Conservation (phyloP, 1,284 basidiomycete species). For the Volvariella surrecta region DNA sequence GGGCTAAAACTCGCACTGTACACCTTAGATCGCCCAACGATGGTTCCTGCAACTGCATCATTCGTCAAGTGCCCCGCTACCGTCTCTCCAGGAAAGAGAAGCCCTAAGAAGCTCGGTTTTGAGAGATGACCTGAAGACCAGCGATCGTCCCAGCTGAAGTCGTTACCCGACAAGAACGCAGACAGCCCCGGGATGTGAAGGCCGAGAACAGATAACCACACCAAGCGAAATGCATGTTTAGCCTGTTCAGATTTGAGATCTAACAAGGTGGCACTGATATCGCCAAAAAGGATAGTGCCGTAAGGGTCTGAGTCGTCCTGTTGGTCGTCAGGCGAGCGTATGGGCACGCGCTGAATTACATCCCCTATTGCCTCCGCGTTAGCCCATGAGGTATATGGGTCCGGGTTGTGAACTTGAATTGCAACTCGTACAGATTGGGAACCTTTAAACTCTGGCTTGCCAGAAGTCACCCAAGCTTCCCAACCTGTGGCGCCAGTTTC, state of each 20-base stretch:
- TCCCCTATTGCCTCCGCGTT: conserved; percentile 49
- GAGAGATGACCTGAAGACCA: conserved; percentile 47
- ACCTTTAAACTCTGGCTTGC: conserved; percentile 15
- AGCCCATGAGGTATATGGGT: conserved; percentile 70
- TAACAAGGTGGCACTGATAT: conserved; percentile 68
- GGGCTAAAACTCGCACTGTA: conserved; percentile 57
- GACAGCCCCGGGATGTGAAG: conserved; percentile 65
- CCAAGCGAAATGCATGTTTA: conserved; percentile 58
- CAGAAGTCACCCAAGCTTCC: conserved; percentile 45
- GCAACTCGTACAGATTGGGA: neutral
- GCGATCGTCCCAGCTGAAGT: conserved; percentile 48
- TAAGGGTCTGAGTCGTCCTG: conserved; percentile 68
- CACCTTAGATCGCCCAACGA: conserved; percentile 57
- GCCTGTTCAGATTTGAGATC: conserved; percentile 42
- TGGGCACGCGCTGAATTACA: conserved; percentile 34
- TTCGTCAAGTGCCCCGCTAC: conserved; percentile 26
- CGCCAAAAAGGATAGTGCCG: conserved; percentile 70
- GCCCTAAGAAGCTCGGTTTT: conserved; percentile 32
- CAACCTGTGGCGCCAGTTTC: conserved; percentile 56
- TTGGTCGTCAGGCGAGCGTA: conserved; percentile 49
- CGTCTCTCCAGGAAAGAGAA: conserved; percentile 42
- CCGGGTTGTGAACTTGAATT: conserved; percentile 23
- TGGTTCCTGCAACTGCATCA: conserved; percentile 54
- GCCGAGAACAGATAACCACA: conserved; percentile 74
- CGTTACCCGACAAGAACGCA: conserved; percentile 26